These are phyloP conservation scores for Chaetoceros tenuissimus DNA, from an alignment of 108 stramenopile genomes.

Conservation along the genomic window DNA sequence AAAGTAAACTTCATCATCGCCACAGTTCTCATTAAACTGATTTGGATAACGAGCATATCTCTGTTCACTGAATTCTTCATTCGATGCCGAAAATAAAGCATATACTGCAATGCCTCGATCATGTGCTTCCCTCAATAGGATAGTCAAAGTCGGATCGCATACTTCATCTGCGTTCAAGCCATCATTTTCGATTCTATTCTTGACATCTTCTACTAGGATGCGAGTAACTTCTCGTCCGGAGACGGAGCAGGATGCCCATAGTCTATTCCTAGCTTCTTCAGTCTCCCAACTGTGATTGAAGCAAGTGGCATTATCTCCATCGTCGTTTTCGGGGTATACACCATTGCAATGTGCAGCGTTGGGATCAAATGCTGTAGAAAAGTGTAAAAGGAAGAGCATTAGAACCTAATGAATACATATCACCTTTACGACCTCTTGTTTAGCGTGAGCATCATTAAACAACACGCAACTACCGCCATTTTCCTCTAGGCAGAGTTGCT, in stretches of 20 bases:
- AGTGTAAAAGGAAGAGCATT: background rate
- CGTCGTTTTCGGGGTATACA: background rate
- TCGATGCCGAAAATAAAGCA: background rate
- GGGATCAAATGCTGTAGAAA: background rate
- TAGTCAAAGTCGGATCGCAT: background rate
- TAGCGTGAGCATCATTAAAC: too few species aligned
- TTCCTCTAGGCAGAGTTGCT: background rate
- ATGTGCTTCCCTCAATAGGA: background rate
- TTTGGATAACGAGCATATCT: background rate
- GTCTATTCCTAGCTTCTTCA: background rate
- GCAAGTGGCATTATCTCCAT: background rate
- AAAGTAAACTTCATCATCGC: background rate
- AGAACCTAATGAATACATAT: background rate
- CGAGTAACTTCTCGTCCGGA: background rate
- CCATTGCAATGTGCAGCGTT: background rate
- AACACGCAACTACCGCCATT: background rate
- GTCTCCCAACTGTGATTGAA: slow-evolving; percentile 2
- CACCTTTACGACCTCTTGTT: too few species aligned
- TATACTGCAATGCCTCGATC: background rate
- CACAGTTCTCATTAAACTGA: background rate
- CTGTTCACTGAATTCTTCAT: background rate
- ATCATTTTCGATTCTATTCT: background rate
- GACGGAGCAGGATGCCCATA: background rate
- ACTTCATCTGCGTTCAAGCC: slow-evolving; percentile 1
- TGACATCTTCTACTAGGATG: background rate